Evolutionary conservation across 176 grass and related monocot species (phyloP).

Genomic region (Coix lacrymajobi): DNA sequence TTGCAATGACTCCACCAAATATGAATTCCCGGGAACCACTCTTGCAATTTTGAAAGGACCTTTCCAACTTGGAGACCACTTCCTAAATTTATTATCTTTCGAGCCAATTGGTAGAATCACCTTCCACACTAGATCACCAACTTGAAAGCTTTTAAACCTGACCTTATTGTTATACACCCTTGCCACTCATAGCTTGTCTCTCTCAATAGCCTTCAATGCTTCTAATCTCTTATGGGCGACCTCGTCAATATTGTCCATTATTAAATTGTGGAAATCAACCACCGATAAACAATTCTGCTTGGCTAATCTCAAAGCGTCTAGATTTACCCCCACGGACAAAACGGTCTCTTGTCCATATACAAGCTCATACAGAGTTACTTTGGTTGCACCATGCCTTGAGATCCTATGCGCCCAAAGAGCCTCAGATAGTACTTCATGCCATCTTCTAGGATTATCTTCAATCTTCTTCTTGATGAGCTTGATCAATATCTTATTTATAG

Average conservation of each 20-base stretch:
- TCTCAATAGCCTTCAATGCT: neutral
- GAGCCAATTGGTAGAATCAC: neutral
- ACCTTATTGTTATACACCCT: neutral
- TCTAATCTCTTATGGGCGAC: neutral
- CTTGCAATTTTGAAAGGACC: neutral
- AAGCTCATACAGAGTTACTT: neutral
- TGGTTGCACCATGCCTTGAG: neutral
- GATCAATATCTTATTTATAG: too few relatives aligned
- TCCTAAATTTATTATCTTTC: neutral
- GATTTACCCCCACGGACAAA: neutral
- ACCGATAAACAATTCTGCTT: neutral
- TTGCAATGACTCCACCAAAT: too few relatives aligned
- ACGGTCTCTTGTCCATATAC: neutral
- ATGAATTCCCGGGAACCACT: too few relatives aligned
- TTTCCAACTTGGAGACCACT: neutral
- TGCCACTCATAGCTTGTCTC: neutral
- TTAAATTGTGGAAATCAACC: neutral
- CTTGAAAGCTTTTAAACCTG: neutral
- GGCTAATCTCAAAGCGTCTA: neutral
- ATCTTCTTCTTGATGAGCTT: too few relatives aligned
- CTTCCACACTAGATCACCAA: neutral
- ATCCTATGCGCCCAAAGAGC: neutral
- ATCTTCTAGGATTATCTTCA: too few relatives aligned
- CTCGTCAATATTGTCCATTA: neutral
- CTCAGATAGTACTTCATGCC: neutral